Base-by-base conservation (phyloP, 2,329 filamentous ascomycete species). In the Kalaharituber pfeilii region DNA sequence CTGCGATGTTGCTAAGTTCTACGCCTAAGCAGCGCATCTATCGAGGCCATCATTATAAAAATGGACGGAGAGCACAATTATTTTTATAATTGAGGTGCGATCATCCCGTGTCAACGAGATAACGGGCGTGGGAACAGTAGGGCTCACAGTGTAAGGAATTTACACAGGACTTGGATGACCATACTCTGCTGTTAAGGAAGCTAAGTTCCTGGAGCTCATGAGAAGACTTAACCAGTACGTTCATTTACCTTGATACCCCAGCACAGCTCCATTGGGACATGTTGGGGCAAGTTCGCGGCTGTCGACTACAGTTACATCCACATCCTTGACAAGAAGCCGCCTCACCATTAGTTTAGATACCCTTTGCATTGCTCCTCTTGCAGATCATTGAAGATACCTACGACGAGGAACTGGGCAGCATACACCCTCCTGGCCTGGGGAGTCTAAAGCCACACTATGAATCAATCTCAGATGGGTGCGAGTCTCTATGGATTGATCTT, bases 21-120 rank as follows among this genome's bases (percentile, higher is more conserved):
- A 33, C 22, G 2, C 18, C 18, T 22, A 15, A 29, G 62, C 53
- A 62, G 63, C 51, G 62, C 62, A 39, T 63, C 62, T 5, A 64
- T 64, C 57, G 63, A 64, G 53, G 62, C 62, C 25, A 64, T 64
- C 44, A 63, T 64, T 29, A 54, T 64, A 25, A 62, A 64, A 39
- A 59, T 64, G 25, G 62, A 64, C 24, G 58, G 58, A 27, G 62
- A 63, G 50, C 56, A 60, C 47, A 61, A 63, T 53, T 57, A 60
- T n/a, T 62, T n/a, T 59, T 42, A 60, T 64, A 20, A 56, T 63
- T 24, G 62, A 64, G 45, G 58, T 57, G 53, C 15, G 18, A 39
- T 2, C n/a, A n/a, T n/a, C n/a, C 33, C 33, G 13, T 18, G 8
- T 33, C 33, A 5, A 13, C 33, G 15, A 5, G 13, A 13, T 9